Evolutionary conservation across 2,329 filamentous ascomycete species (phyloP), one percentile per base, ranked within the genome.

Genomic region (Aspergillus pseudoviridinutans): DNA sequence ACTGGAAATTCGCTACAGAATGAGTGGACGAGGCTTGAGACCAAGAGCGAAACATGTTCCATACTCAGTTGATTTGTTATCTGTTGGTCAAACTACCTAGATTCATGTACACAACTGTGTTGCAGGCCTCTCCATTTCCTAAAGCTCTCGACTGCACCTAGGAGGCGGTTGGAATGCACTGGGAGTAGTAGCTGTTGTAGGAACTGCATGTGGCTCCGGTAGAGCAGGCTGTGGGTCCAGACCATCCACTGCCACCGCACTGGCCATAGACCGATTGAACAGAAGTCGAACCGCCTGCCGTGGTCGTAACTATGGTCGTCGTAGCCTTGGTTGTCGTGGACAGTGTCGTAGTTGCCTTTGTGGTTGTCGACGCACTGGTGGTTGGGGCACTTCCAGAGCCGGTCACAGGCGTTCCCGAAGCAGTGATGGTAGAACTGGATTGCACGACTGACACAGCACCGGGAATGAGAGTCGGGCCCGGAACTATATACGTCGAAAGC

Each of bases 381-480:
- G 50, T 20, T 12, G 50, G 32, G n/a, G n/a, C 50, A 14, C 50
- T 24, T 14, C 17, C 50, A 51, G 29, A 25, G 29, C 50, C 50
- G 12, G 28, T 51, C 5, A 51, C 22, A 9, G 50, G 50, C 14
- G 51, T 53, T 25, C 51, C 51, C 5, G 51, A 55, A 1, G 60
- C 56, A 10, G 54, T 63, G 27, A 64, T 63, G 1, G 58, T 49
- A 10, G 60, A 63, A 44, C 54, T 64, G 3, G 60, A 50, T 47
- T 64, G 61, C 10, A 57, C 51, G 50, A 61, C 42, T 3, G 61
- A 55, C 3, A 55, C 55, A 17, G 56, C 61, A 20, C 55, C 58
- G 5, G 55, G 57, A 17, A 63, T 61, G 32, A 60, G 35, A 20
- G 58, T 59, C 20, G 62, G 62, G 0, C 63, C 62, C 3, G 62